A percentile compares a stretch with the other conserved stretches of the same genome.
Conservation (phyloP, 2,329 filamentous ascomycete genomes). For the Phyllosticta citrichinensis region DNA sequence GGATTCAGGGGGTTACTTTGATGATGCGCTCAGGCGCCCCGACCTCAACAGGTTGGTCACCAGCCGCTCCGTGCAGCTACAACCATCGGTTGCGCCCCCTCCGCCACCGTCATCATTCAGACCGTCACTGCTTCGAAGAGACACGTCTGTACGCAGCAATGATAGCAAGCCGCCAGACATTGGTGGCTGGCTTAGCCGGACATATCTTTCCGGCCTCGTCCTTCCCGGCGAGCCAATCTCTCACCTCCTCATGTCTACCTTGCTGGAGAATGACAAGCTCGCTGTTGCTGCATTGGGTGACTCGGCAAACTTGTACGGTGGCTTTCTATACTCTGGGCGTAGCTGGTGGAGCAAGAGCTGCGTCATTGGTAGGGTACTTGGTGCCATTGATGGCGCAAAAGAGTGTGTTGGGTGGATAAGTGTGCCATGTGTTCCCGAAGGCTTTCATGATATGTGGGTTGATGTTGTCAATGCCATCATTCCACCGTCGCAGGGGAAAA, state of each 20-base stretch:
- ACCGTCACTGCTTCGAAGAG: conserved; percentile 1
- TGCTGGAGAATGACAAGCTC: conserved; percentile 44
- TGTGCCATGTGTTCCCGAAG: conserved; percentile 30
- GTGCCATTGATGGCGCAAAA: conserved; percentile 32
- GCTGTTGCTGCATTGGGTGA: conserved; percentile 41
- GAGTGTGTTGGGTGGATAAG: conserved; percentile 49
- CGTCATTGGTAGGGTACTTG: conserved; percentile 44
- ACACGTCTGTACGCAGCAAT: background rate
- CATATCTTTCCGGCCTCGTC: conserved; percentile 45
- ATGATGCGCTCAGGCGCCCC: conserved; percentile 19
- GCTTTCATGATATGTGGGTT: conserved; percentile 40
- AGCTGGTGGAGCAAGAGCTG: conserved; percentile 50
- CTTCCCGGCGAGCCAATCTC: conserved; percentile 44
- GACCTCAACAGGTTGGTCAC: conserved; percentile 17
- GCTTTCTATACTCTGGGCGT: conserved; percentile 40
- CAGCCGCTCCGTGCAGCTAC: conserved; percentile 20
- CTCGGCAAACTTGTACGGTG: conserved; percentile 43
- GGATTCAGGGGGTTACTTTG: conserved; percentile 27
- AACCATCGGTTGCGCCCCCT: conserved; percentile 17
- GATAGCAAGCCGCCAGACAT: conserved; percentile 20
- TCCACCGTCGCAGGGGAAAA: conserved; percentile 14
- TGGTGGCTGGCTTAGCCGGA: conserved; percentile 46
- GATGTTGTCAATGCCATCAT: conserved; percentile 30
- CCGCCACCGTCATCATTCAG: background rate
- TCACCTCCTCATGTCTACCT: conserved; percentile 45